A percentile compares a stretch with the other conserved stretches of the same genome.
These are phyloP conservation scores for Nidula microcarpa DNA, from an alignment of 768 basidiomycete species.

Conservation along the genomic window DNA sequence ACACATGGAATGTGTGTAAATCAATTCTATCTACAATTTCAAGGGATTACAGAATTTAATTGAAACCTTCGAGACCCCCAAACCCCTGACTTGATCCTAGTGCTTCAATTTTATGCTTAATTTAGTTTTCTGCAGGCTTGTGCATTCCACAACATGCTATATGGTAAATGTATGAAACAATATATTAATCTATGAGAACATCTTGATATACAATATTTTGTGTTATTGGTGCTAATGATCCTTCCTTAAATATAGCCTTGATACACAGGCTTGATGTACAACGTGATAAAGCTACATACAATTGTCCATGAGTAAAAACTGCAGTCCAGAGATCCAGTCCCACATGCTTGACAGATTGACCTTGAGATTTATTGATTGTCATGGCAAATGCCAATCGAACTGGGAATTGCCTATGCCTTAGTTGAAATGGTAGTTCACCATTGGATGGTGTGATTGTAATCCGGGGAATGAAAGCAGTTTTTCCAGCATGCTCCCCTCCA, in stretches of 20 bases:
- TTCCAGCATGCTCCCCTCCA: conserved; percentile 25
- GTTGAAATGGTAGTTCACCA: conserved; percentile 8
- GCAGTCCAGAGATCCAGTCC: conserved; percentile 30
- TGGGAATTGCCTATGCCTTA: conserved; percentile 32
- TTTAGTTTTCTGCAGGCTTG: too few species aligned
- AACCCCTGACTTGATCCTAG: too few species aligned
- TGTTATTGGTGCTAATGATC: not conserved
- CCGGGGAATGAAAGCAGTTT: conserved; percentile 29
- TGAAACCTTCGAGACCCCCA: too few species aligned
- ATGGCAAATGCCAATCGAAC: conserved; percentile 37
- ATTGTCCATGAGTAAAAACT: conserved; percentile 40
- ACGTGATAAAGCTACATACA: conserved; percentile 41
- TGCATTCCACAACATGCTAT: too few species aligned
- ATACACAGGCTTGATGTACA: conserved; percentile 22
- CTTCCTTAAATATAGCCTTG: conserved; percentile 13
- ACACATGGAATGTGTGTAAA: too few species aligned
- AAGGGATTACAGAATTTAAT: too few species aligned
- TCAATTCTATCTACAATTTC: too few species aligned
- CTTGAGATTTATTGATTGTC: conserved; percentile 43
- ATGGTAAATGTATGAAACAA: too few species aligned
- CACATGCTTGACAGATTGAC: conserved; percentile 37
- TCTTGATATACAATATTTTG: conserved; percentile 15
- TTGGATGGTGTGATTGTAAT: conserved; percentile 10
- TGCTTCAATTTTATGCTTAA: too few species aligned
- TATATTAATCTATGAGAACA: conserved; percentile 6